Conservation (phyloP, 2,329 filamentous ascomycete genomes). For the Pochonia chlamydosporia region DNA sequence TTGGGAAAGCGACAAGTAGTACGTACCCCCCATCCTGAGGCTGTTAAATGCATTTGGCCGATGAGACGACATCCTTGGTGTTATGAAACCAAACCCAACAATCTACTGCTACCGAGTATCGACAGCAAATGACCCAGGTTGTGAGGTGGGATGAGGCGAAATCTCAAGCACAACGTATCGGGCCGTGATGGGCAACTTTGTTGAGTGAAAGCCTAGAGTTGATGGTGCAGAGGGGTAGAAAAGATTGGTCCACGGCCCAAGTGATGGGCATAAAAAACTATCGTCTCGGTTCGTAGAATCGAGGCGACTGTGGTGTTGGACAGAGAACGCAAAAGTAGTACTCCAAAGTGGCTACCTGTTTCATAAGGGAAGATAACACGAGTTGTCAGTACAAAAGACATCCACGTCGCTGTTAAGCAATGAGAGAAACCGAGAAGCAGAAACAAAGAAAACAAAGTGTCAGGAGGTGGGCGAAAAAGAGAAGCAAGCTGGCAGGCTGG, state of each 20-base stretch:
- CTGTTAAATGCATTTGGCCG: slow-evolving; percentile 81
- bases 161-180: slow-evolving; percentile 19
- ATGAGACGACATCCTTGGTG: slow-evolving; percentile 71
- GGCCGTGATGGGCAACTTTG: slow-evolving; percentile 31
- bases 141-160: slow-evolving; percentile 22
- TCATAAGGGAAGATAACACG: background rate
- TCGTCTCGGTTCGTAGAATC: slow-evolving; percentile 2
- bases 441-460: no score
- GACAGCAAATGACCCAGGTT: slow-evolving; percentile 15
- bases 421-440: no score
- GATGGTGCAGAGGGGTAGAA: background rate
- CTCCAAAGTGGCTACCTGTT: slow-evolving; percentile 2
- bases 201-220: background rate
- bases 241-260: background rate
- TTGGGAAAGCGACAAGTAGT: slow-evolving; percentile 8
- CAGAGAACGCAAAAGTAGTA: background rate
- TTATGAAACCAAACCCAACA: slow-evolving; percentile 19
- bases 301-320: slow-evolving; percentile 1
- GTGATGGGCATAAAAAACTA: slow-evolving; percentile 1
- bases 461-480: no score
- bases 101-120: slow-evolving; percentile 19
- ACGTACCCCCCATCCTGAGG: slow-evolving; percentile 95
- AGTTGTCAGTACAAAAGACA: slow-evolving; percentile 5
- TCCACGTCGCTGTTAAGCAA: no score
- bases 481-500: no score